phyloP scores from a whole-genome alignment of 495 filamentous ascomycete species.

The Apiosordaria backusii region DNA sequence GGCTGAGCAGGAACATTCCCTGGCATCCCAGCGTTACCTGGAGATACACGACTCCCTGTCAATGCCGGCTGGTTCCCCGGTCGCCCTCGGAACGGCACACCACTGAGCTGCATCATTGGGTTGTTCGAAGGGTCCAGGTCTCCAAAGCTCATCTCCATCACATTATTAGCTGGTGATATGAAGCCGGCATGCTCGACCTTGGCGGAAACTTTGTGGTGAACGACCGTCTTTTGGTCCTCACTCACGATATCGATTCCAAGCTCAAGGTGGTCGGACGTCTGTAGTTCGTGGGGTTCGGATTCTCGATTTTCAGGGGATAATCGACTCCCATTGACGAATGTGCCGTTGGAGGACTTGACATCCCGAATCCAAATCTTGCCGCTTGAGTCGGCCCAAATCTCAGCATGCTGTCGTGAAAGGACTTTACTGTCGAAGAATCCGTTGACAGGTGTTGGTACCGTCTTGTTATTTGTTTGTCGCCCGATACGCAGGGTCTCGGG shows the following conservation, averaged over 20 bases:
- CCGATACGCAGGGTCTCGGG: constrained; percentile 90
- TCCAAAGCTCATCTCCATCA: constrained; percentile 84
- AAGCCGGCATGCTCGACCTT: constrained; percentile 93
- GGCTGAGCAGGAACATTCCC: constrained; percentile 41
- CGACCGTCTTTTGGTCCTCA: constrained; percentile 95
- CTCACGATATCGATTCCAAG: constrained; percentile 97
- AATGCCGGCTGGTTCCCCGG: constrained; percentile 69
- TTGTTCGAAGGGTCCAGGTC: constrained; percentile 75
- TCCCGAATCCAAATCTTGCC: constrained; percentile 96
- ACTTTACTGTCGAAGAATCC: constrained; percentile 98
- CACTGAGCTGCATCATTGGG: constrained; percentile 58
- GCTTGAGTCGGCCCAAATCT: constrained; percentile 85
- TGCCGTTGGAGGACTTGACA: constrained; percentile 97
- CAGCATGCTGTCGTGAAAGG: constrained; percentile 90
- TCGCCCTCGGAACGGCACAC: constrained; percentile 58
- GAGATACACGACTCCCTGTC: constrained; percentile 53
- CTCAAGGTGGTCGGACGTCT: constrained; percentile 83
- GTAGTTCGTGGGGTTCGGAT: constrained; percentile 87
- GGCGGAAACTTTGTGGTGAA: constrained; percentile 95
- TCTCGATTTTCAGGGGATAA: constrained; percentile 90
- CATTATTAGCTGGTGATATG: constrained; percentile 60
- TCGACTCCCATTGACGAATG: constrained; percentile 91
- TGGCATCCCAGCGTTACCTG: constrained; percentile 59
- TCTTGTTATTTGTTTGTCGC: constrained; percentile 95
- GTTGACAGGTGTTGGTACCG: constrained; percentile 80